Evolutionary conservation across 2,329 filamentous ascomycete genomes (phyloP).

Genomic region (Grosmannia huntii): DNA sequence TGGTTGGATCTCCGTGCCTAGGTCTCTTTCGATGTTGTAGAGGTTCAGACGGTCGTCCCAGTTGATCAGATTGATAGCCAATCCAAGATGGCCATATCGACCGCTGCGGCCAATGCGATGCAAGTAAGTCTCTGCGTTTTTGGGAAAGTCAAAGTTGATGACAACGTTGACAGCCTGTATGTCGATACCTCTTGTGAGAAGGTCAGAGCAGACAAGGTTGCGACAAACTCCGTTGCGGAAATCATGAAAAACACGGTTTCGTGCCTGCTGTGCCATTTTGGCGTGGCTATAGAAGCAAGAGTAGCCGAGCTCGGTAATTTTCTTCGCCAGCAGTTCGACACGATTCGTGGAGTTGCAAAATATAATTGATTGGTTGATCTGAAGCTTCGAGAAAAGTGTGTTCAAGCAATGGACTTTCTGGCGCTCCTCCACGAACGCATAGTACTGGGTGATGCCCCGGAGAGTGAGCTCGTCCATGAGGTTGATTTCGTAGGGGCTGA

Average conservation of each 20-base stretch:
- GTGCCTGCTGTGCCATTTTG: slow-evolving; percentile 91
- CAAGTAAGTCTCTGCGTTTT: slow-evolving; percentile 97
- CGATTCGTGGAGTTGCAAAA: slow-evolving; percentile 99
- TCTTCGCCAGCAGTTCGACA: slow-evolving; percentile 94
- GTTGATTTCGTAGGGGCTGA: slow-evolving; percentile 93
- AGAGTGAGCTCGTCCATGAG: slow-evolving; percentile 98
- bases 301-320: slow-evolving; percentile 97
- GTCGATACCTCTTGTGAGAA: slow-evolving; percentile 96
- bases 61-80: slow-evolving; percentile 98
- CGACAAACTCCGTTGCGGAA: slow-evolving; percentile 97
- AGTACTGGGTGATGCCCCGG: slow-evolving; percentile 97
- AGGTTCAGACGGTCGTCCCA: slow-evolving; percentile 99
- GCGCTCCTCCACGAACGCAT: slow-evolving; percentile 98
- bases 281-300: slow-evolving; percentile 99
- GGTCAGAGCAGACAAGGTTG: slow-evolving; percentile 94
- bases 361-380: slow-evolving; percentile 99
- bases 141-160: slow-evolving; percentile 99
- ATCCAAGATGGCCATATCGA: slow-evolving; percentile 88
- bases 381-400: slow-evolving; percentile 95
- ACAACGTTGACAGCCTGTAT: slow-evolving; percentile 99
- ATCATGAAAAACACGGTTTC: slow-evolving; percentile 98
- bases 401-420: slow-evolving; percentile 98
- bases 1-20: slow-evolving; percentile 95
- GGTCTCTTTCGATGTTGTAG: slow-evolving; percentile 95
- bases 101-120: slow-evolving; percentile 97